These are phyloP conservation scores for Ceriops decandra DNA, from an alignment of 345 rosid genomes.

Conservation along the genomic window DNA sequence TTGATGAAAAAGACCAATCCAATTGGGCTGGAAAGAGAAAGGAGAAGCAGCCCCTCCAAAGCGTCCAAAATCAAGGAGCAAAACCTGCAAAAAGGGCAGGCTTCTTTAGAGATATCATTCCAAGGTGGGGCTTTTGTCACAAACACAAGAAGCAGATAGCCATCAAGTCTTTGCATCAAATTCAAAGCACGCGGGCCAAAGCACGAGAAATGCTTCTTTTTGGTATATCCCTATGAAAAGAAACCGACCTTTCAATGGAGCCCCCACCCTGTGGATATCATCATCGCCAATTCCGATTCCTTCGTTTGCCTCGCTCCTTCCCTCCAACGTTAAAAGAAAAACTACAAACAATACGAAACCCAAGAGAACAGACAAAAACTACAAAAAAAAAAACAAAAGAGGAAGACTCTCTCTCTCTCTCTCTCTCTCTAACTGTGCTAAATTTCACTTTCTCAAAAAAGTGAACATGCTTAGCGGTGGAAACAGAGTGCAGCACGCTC, in stretches of 20 bases:
- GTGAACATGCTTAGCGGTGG: conserved; percentile 40
- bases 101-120: conserved; percentile 41
- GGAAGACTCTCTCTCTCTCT: conserved; percentile 5
- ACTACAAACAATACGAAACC: too few species aligned
- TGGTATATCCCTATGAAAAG: conserved; percentile 26
- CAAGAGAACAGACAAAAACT: too few species aligned
- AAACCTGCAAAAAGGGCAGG: conserved; percentile 44
- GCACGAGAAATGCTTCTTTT: conserved; percentile 22
- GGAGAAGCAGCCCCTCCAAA: not conserved
- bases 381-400: not conserved
- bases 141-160: conserved; percentile 18
- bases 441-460: not conserved
- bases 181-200: conserved; percentile 56
- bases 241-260: conserved; percentile 54
- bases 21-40: conserved; percentile 23
- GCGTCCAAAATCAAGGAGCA: conserved; percentile 60
- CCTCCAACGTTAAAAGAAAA: too few species aligned
- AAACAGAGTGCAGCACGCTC: conserved; percentile 61
- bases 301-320: conserved; percentile 4
- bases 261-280: not conserved
- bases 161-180: conserved; percentile 43
- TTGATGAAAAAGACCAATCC: conserved; percentile 25
- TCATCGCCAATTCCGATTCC: conserved; percentile 14
- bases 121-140: conserved; percentile 19
- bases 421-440: conserved; percentile 2